Base-by-base conservation (phyloP, 805 yeast species). In the Debaryomyces maramus region DNA sequence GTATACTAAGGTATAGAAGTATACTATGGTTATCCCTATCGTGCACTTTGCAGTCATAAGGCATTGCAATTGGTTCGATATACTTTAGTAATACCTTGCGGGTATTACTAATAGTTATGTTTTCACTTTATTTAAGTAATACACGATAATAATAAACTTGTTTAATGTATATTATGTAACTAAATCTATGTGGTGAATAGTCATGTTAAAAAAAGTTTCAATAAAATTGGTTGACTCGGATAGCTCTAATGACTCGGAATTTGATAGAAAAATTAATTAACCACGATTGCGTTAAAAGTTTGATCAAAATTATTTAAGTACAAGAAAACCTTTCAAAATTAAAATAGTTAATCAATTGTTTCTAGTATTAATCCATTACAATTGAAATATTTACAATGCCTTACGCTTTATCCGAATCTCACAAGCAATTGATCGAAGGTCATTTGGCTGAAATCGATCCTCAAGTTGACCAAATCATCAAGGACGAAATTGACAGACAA, bases 401-500 rank as follows among this genome's bases (percentile, higher is more conserved):
- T 15, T 75, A 75, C 65, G 76, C 78, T 41, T 59, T 77, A 45
- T 63, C 79, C 13, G 59, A 75, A 20, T 58, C 73, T 42, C 77
- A 79, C 39, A 71, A 67, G 56, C 68, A 70, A 40, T 62, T 83
- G 44, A 72, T 83, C 39, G 82, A 85, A 41, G 78, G 81, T 49
- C 75, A 72, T 56, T 83, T 84, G 46, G 63, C 75, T 43, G 85
- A 81, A 31, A 73, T 81, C 42, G 97, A 89, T 61, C 91, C 95
- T 34, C 96, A 90, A 63, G 88, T 90, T 70, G 81, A 79, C 48
- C 73, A 77, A 39, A 89, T 91, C 63, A 73, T 90, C 62, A 73
- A 77, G 48, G 77, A 77, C 40, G 98, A 91, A 67, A 79, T 80
- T 47, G 73, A 71, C 55, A 83, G 99, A 70, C 99, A 91, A 72